phyloP scores from a whole-genome alignment of 768 basidiomycete genomes.

The Asterophora lycoperdoides region DNA sequence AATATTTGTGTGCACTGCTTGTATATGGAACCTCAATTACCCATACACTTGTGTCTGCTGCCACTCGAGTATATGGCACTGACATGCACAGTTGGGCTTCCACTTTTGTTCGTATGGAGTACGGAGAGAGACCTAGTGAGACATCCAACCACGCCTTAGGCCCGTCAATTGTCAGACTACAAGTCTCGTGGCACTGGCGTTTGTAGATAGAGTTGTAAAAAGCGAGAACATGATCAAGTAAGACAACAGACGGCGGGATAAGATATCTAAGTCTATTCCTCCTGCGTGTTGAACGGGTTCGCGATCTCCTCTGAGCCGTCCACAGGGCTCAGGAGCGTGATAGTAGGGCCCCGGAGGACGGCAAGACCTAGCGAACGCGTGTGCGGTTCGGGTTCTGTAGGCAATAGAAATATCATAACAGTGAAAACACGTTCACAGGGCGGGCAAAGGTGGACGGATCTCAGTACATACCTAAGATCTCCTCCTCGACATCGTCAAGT shows the following conservation, averaged over 20 bases:
- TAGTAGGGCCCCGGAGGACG: conserved; percentile 90
- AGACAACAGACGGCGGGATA: no score
- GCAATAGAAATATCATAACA: neutral
- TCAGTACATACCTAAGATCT: conserved; percentile 50
- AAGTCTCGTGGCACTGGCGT: neutral
- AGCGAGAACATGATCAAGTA: neutral
- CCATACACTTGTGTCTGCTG: no score
- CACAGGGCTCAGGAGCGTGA: conserved; percentile 89
- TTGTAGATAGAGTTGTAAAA: neutral
- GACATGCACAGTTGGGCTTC: no score
- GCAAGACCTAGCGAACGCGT: conserved; percentile 74
- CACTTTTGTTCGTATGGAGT: no score
- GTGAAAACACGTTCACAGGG: conserved; percentile 4
- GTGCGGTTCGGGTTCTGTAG: conserved; percentile 57
- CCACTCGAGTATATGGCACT: no score
- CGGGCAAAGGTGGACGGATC: conserved; percentile 16
- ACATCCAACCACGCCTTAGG: no score
- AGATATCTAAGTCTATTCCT: conserved; percentile 32
- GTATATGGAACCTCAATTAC: no score
- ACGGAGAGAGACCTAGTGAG: no score
- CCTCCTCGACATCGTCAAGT: conserved; percentile 91
- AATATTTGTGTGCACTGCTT: no score
- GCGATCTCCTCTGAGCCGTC: conserved; percentile 94
- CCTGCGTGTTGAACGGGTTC: conserved; percentile 79
- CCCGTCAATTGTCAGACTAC: no score